Percentiles rank a stretch among this genome's conserved stretches.
These are phyloP conservation scores for Mercurialis annua DNA, from an alignment of 345 rosid genomes.

Conservation along the genomic window DNA sequence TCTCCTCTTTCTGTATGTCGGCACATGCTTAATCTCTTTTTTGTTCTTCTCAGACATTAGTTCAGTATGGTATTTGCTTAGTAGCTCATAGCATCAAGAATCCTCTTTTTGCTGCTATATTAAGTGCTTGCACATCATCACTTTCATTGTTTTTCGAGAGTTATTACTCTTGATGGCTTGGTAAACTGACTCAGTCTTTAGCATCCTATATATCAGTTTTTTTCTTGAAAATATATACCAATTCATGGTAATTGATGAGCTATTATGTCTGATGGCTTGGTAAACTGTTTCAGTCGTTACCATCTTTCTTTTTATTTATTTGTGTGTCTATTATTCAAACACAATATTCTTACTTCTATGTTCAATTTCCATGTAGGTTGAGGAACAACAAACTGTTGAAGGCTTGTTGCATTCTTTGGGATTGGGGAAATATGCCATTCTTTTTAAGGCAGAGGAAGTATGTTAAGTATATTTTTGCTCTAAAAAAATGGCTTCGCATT, in stretches of 20 bases:
- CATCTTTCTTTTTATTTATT: too few species aligned
- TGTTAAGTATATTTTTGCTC: slow-evolving; percentile 27
- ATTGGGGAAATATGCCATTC: slow-evolving; percentile 64
- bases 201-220: not conserved
- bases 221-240: too few species aligned
- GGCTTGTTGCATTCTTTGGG: slow-evolving; percentile 68
- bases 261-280: not conserved
- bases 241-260: not conserved
- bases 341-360: not conserved
- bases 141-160: not conserved
- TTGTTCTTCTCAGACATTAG: not conserved
- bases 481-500: not conserved
- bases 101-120: not conserved
- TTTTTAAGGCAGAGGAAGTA: slow-evolving; percentile 95
- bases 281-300: not conserved
- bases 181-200: not conserved
- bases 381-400: slow-evolving; percentile 76
- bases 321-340: not conserved
- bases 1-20: not conserved
- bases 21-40: not conserved
- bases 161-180: not conserved
- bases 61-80: not conserved
- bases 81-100: not conserved
- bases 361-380: slow-evolving; percentile 38
- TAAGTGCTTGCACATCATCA: not conserved